Percentiles rank a stretch among this genome's conserved stretches.
phyloP scores from a whole-genome alignment of 805 yeast genomes.

The Hanseniaspora clermontiae region DNA sequence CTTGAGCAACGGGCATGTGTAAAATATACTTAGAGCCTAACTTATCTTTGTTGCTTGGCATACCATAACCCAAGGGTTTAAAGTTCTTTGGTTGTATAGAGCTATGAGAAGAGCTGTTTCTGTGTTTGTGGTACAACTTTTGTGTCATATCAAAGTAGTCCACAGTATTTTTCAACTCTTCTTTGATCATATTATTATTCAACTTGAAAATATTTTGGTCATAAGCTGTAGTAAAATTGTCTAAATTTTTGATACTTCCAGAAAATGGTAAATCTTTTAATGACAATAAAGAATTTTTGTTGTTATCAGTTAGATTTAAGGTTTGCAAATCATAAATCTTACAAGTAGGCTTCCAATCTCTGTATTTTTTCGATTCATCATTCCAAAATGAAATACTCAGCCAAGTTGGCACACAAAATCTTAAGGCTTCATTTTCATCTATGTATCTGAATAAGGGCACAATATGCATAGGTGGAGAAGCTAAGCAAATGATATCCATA shows the following conservation, averaged over 20 bases:
- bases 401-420: slow-evolving; percentile 87
- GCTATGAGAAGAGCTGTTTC: not conserved
- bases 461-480: slow-evolving; percentile 83
- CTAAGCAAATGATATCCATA: slow-evolving; percentile 74
- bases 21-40: slow-evolving; percentile 14
- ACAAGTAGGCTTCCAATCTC: slow-evolving; percentile 85
- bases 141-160: slow-evolving; percentile 9
- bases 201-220: slow-evolving; percentile 45
- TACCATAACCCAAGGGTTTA: not conserved
- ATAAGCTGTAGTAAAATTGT: slow-evolving; percentile 54
- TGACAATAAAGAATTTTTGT: slow-evolving; percentile 49
- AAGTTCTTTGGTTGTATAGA: not conserved
- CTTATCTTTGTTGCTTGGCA: not conserved
- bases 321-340: slow-evolving; percentile 89
- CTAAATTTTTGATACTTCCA: slow-evolving; percentile 30
- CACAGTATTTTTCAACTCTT: slow-evolving; percentile 7
- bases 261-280: slow-evolving; percentile 43
- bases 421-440: slow-evolving; percentile 37
- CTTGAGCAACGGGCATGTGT: slow-evolving; percentile 5
- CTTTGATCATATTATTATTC: not conserved
- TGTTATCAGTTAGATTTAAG: slow-evolving; percentile 97
- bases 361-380: slow-evolving; percentile 33
- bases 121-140: slow-evolving; percentile 7
- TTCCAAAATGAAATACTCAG: slow-evolving; percentile 86
- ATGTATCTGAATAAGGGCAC: slow-evolving; percentile 76